Base-by-base conservation (phyloP, 2,329 filamentous ascomycete genomes). In the Exophiala viscosa region DNA sequence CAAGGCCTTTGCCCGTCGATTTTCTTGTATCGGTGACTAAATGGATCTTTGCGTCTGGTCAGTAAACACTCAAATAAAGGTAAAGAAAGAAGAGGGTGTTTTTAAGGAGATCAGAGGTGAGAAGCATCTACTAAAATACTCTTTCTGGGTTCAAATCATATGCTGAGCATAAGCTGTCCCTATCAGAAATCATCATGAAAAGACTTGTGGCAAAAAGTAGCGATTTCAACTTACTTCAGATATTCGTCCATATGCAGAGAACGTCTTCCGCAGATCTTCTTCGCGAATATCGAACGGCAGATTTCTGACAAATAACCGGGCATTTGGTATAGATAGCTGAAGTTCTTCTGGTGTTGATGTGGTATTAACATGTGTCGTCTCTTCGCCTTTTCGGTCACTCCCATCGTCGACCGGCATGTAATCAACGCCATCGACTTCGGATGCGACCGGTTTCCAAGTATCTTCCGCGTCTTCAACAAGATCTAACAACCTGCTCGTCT, bases 101-200 rank as follows among this genome's bases (percentile, higher is more conserved):
- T 56, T 50, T 60, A 62, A 62, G 60, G 59, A 67, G 63, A 56
- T 91, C 87, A 93, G 90, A 84, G 77, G 78, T 73, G 86, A 90
- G 85, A 91, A 87, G 89, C 88, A 96, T 97, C 92, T 99, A 99
- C 93, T 96, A 99, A 96, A 95, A 96, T 93, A 87, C 82, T 89
- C 85, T 90, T 85, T 86, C 86, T 85, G 83, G 76, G 73, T 80
- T 90, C 78, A 83, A 88, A 91, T 95, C 91, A 97, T 78, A 78
- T 90, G 88, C 89, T 75, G 39, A 78, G 87, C 87, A 92, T 96
- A 88, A 90, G 92, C 84, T 97, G 93, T 97, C 93, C 93, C 93
- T 97, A 97, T 97, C 93, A 84, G 87, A 82, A 76, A 89, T 97
- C 92, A 97, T 97, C 93, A 92, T 81, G 72, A 75, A 76, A 78